Evolutionary conservation across 164 flowering plant species (phyloP), one percentile per base, ranked within the genome.

Genomic region (Magnolia officinalis): DNA sequence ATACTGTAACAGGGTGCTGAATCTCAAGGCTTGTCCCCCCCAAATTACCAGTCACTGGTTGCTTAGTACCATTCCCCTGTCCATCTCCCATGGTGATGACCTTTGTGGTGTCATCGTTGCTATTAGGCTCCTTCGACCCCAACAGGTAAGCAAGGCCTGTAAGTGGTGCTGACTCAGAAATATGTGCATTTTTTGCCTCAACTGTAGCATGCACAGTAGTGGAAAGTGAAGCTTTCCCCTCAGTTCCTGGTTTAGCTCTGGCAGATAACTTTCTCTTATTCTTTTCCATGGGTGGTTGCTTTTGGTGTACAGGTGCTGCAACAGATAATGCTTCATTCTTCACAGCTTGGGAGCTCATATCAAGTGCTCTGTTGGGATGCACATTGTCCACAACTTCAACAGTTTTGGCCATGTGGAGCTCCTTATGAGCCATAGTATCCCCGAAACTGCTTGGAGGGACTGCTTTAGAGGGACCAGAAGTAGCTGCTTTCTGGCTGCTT

Each of bases 251-350:
- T 79, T 75, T 80, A 29, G 16, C 75, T n/a, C 77, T 74, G 55
- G 71, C 72, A 76, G 80, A 67, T 63, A 18, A 55, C 61, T 16
- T 55, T 55, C 18, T 70, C 75, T 63, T 78, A 55, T 50, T 79
- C 77, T 77, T 77, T 29, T 72, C 80, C 11, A 75, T 77, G 69
- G 82, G 50, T 31, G 81, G 65, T 81, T 72, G 72, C 24, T 71
- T 76, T 72, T 66, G 75, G 10, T 72, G 73, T 11, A 71, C 21
- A 45, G 78, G 65, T 14, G 20, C 72, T 21, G 52, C 24, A 49
- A 64, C 72, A 9, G 78, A 37, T 67, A 73, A n/a, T 31, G 58
- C 71, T 66, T 55, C 61, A 55, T 50, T 63, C 52, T 73, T 74
- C 66, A 24, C 63, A 10, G 61, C 76, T 14, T 71, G 80, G 23